Percentiles rank a stretch among this genome's conserved stretches.
These are phyloP conservation scores for Alternaria metachromatica DNA, from an alignment of 2,329 filamentous ascomycete genomes.

Conservation along the genomic window DNA sequence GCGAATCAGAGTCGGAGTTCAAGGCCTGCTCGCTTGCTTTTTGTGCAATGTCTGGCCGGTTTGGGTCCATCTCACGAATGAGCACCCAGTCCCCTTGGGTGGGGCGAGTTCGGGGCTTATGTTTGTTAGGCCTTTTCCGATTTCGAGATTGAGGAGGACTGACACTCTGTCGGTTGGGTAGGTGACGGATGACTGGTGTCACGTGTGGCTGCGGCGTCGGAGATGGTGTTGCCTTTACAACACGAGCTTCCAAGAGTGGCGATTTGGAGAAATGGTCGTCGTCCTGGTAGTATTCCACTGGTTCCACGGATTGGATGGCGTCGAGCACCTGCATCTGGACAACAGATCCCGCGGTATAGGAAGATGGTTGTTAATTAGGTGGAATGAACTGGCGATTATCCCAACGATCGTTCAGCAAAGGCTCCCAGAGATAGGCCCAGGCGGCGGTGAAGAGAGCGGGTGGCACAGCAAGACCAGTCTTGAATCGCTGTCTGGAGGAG, in stretches of 20 bases:
- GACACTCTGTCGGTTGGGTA: conserved; percentile 40
- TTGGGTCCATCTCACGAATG: conserved; percentile 68
- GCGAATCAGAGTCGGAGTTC: conserved; percentile 52
- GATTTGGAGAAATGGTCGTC: conserved; percentile 56
- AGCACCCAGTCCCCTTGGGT: conserved; percentile 72
- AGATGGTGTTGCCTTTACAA: conserved; percentile 53
- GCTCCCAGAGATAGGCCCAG: conserved; percentile 22
- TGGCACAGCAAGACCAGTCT: conserved; percentile 29
- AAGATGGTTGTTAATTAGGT: neutral
- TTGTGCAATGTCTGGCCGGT: conserved; percentile 69
- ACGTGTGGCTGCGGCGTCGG: conserved; percentile 57
- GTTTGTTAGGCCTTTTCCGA: conserved; percentile 56
- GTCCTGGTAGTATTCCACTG: conserved; percentile 55
- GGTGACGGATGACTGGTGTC: conserved; percentile 29
- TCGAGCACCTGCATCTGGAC: conserved; percentile 36
- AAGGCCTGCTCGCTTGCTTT: conserved; percentile 63
- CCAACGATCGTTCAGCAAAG: conserved; percentile 30
- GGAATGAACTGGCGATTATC: conserved; percentile 20
- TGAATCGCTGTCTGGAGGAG: conserved; percentile 29
- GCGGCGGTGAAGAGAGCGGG: conserved; percentile 25
- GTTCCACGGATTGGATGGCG: conserved; percentile 8
- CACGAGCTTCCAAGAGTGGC: conserved; percentile 51
- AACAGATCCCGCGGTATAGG: neutral
- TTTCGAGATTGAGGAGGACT: conserved; percentile 54
- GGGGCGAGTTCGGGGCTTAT: conserved; percentile 57